Conservation (phyloP, 225 moss, liverwort and hornwort genomes). For the Climacium dendroides region DNA sequence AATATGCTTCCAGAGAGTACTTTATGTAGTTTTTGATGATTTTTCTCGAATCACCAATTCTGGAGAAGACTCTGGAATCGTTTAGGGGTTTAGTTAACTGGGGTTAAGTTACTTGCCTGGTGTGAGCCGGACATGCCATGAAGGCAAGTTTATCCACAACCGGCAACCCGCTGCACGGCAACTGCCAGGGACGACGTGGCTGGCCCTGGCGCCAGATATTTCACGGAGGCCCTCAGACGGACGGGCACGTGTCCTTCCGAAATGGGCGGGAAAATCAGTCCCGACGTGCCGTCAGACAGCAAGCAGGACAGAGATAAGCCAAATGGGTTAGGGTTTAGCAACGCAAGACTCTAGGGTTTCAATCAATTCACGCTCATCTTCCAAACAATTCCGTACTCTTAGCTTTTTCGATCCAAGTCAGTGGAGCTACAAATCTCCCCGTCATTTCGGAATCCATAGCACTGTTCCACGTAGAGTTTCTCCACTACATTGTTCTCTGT, state of each 20-base stretch:
- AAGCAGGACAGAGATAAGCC: background rate
- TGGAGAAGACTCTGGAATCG: too few species aligned
- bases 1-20: too few species aligned
- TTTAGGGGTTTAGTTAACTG: too few species aligned
- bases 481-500: background rate
- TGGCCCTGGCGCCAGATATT: background rate
- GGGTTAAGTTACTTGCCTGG: background rate
- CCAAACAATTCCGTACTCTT: background rate
- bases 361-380: background rate
- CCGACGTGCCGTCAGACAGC: background rate
- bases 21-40: too few species aligned
- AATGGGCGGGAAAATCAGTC: background rate
- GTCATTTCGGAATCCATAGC: background rate
- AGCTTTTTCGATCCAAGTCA: background rate
- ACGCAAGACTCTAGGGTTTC: background rate
- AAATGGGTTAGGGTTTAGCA: background rate
- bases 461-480: background rate
- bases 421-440: background rate
- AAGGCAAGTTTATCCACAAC: background rate
- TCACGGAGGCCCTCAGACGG: background rate
- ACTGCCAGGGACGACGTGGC: background rate
- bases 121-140: background rate
- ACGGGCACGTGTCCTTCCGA: background rate
- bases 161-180: background rate
- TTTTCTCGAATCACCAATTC: too few species aligned